Conservation (phyloP, 371 early-diverging fungal genomes). For the Mortierella sp. region DNA sequence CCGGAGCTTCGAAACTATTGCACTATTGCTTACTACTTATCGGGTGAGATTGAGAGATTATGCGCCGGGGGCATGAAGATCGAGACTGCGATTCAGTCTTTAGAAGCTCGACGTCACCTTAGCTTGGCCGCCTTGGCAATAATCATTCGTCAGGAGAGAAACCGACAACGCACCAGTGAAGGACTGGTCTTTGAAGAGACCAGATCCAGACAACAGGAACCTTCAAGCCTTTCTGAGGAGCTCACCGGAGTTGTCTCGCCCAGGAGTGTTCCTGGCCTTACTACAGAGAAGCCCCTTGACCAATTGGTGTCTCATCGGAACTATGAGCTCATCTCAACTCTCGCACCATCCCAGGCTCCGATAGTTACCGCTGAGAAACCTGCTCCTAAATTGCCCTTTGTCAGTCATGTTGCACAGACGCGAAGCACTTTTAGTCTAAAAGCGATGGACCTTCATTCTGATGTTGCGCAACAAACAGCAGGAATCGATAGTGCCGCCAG, state of each 20-base stretch:
- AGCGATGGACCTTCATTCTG: not conserved
- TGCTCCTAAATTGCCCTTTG: not conserved
- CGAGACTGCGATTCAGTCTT: not conserved
- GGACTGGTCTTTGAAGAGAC: not conserved
- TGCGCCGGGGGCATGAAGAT: not conserved
- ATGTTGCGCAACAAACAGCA: not conserved
- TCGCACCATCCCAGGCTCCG: too few relatives aligned
- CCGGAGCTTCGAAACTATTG: not conserved
- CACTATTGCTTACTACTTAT: not conserved
- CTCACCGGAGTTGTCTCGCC: too few relatives aligned
- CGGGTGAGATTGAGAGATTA: not conserved
- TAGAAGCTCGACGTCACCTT: not conserved
- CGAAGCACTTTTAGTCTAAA: not conserved
- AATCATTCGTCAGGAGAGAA: not conserved
- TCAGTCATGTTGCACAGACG: not conserved
- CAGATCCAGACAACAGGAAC: not conserved
- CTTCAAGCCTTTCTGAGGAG: not conserved
- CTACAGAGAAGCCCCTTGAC: too few relatives aligned
- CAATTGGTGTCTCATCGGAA: too few relatives aligned
- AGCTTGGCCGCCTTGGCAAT: not conserved
- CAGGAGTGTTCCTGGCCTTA: too few relatives aligned
- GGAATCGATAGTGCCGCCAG: not conserved
- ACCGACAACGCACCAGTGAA: not conserved
- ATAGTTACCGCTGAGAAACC: not conserved
- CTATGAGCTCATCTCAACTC: too few relatives aligned